A percentile compares a stretch with the other conserved stretches of the same genome.
Evolutionary conservation across 257 asterid species (phyloP).

Genomic region (Solanum acaule): DNA sequence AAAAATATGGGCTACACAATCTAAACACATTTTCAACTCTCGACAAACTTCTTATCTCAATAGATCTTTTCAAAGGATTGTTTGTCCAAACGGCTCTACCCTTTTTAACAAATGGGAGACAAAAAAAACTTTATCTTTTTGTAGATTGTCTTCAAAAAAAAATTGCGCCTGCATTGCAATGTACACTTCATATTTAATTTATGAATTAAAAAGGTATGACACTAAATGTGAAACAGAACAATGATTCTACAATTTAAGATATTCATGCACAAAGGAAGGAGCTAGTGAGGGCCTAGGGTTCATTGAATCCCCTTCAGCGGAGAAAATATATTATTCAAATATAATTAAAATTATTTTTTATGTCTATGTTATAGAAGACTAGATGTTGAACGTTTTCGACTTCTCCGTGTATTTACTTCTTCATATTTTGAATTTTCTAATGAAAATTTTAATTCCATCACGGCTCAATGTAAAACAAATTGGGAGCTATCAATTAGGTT

Average conservation of each 20-base stretch:
- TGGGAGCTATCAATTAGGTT: not conserved
- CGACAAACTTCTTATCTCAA: not conserved
- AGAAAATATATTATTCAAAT: too few species aligned
- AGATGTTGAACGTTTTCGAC: too few species aligned
- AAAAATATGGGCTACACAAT: not conserved
- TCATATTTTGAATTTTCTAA: too few species aligned
- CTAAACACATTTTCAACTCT: not conserved
- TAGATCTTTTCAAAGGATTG: not conserved
- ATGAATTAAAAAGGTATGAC: not conserved
- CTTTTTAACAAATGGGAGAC: not conserved
- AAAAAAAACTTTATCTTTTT: not conserved
- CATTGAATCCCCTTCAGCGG: too few species aligned
- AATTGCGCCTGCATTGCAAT: not conserved
- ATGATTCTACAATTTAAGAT: not conserved
- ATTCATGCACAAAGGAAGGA: not conserved
- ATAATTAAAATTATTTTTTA: too few species aligned
- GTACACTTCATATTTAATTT: not conserved
- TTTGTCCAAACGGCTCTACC: not conserved
- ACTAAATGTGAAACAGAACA: not conserved
- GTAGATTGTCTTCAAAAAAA: not conserved
- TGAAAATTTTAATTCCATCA: rapidly evolving
- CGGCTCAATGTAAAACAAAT: not conserved
- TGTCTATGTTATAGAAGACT: too few species aligned
- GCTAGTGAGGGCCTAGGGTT: too few species aligned
- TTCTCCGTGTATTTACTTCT: rapidly evolving